Evolutionary conservation across 805 yeast genomes (phyloP).

Genomic region (Suhomyces prunicola): DNA sequence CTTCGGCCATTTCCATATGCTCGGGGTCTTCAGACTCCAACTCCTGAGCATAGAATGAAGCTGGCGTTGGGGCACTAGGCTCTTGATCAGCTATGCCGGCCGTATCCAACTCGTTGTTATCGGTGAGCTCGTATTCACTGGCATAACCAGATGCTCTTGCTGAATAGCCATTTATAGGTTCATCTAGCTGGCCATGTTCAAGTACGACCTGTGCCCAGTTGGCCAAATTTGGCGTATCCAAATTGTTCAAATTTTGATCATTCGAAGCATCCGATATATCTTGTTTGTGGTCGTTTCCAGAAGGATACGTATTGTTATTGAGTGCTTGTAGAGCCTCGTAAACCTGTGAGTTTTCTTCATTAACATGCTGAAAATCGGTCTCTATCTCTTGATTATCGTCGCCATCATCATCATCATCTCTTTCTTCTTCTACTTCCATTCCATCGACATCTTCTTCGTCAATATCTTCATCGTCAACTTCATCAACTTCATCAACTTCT

Average conservation of each 20-base stretch:
- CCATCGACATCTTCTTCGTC: conserved; percentile 2
- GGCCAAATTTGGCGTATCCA: background rate
- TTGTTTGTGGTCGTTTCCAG: background rate
- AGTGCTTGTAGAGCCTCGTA: background rate
- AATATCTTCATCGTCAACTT: conserved; percentile 3
- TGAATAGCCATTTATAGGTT: background rate
- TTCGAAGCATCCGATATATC: background rate
- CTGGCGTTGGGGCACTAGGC: conserved; percentile 10
- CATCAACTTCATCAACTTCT: conserved; percentile 2
- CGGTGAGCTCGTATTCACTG: conserved; percentile 18
- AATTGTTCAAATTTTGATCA: background rate
- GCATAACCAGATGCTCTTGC: conserved; percentile 2
- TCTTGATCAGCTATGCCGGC: background rate
- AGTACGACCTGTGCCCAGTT: background rate
- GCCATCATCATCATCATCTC: background rate
- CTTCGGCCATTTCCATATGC: conserved; percentile 3
- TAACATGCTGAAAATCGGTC: background rate
- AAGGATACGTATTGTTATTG: background rate
- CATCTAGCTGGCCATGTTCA: background rate
- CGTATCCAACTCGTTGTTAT: conserved; percentile 2
- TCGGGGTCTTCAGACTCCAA: conserved; percentile 1
- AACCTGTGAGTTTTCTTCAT: background rate
- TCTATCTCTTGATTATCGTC: background rate
- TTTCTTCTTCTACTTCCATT: background rate
- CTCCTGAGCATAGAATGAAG: conserved; percentile 8